Percentiles rank a stretch among this genome's conserved stretches.
phyloP scores from a whole-genome alignment of 768 basidiomycete genomes.

The Tulasnella sp. region DNA sequence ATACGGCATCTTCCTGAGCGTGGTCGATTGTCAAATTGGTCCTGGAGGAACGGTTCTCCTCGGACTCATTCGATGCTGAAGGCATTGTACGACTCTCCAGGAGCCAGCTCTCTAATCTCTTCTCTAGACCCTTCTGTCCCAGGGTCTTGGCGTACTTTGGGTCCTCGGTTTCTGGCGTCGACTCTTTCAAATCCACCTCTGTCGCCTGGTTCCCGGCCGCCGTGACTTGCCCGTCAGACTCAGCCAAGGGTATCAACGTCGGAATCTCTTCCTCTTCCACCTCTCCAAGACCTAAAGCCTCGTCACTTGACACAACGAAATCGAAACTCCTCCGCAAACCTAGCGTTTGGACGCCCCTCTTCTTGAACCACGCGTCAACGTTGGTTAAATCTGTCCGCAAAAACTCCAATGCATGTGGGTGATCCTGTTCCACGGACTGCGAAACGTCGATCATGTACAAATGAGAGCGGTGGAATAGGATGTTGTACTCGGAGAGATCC shows the following conservation, averaged over 20 bases:
- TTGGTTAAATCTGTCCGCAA: slow-evolving; percentile 87
- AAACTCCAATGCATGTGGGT: slow-evolving; percentile 94
- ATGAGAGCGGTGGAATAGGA: slow-evolving; percentile 52
- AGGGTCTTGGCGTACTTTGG: slow-evolving; percentile 19
- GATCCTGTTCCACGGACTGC: slow-evolving; percentile 97
- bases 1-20: slow-evolving; percentile 78
- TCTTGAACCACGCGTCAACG: slow-evolving; percentile 83
- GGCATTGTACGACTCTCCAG: neutral
- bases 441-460: slow-evolving; percentile 96
- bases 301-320: slow-evolving; percentile 49
- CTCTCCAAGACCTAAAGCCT: slow-evolving; percentile 27
- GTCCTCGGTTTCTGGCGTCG: neutral
- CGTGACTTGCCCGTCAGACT: slow-evolving; percentile 16
- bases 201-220: neutral
- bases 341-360: slow-evolving; percentile 64
- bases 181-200: neutral
- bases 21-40: neutral
- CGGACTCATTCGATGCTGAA: neutral
- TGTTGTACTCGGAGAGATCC: slow-evolving; percentile 97
- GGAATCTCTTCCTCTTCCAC: slow-evolving; percentile 34
- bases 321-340: slow-evolving; percentile 81
- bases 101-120: neutral
- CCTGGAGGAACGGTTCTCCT: neutral
- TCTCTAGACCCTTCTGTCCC: slow-evolving; percentile 20
- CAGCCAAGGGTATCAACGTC: slow-evolving; percentile 29